These are phyloP conservation scores for Magnolia sinica DNA, from an alignment of 164 flowering plant genomes.

Conservation along the genomic window DNA sequence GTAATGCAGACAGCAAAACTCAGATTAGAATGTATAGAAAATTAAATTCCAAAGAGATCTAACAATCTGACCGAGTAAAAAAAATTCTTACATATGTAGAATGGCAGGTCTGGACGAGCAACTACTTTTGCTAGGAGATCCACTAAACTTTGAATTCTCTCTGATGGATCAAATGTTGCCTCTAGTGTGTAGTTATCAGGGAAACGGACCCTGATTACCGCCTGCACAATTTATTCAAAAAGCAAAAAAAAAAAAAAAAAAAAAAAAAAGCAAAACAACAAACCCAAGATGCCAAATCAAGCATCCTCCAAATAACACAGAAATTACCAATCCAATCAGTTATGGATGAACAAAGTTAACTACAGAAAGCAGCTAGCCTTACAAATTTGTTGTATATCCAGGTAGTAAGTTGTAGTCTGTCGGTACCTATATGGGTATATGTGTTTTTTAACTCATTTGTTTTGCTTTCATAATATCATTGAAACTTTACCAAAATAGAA, in stretches of 20 bases:
- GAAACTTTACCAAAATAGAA: not conserved
- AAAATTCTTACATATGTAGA: constrained; percentile 60
- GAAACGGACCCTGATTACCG: constrained; percentile 75
- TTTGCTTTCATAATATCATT: not conserved
- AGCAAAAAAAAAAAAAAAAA: too few relatives aligned
- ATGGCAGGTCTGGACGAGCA: constrained; percentile 74
- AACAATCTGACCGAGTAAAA: not conserved
- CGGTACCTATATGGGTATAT: not conserved
- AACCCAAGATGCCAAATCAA: not conserved
- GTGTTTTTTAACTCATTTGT: not conserved
- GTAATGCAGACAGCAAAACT: not conserved
- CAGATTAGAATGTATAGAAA: not conserved
- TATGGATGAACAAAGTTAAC: not conserved
- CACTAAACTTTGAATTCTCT: constrained; percentile 62
- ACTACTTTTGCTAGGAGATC: constrained; percentile 66
- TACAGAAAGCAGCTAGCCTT: not conserved
- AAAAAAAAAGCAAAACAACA: constrained; percentile 6
- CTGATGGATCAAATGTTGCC: constrained; percentile 82
- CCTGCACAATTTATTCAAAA: constrained; percentile 32
- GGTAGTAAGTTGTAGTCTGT: not conserved
- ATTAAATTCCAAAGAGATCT: not conserved
- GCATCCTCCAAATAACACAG: not conserved
- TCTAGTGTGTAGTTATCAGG: constrained; percentile 85
- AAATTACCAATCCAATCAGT: not conserved
- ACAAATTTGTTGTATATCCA: not conserved